These are phyloP conservation scores for Clarireedia monteithiana DNA, from an alignment of 2,329 filamentous ascomycete species.

Conservation along the genomic window DNA sequence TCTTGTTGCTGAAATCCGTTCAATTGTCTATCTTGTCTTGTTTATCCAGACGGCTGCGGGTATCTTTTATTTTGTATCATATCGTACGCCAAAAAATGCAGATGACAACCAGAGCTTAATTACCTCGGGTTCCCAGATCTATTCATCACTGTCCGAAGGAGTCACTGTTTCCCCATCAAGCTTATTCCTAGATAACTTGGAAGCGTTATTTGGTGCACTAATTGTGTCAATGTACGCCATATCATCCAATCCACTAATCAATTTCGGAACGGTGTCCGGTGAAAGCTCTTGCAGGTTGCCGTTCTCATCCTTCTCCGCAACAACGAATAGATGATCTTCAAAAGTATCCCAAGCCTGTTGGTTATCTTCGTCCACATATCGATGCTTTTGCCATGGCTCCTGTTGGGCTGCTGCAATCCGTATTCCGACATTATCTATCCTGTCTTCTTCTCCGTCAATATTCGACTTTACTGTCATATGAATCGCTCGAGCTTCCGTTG, in stretches of 20 bases:
- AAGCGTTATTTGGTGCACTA: slow-evolving; percentile 39
- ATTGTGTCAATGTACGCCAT: slow-evolving; percentile 56
- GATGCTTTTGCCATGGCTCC: slow-evolving; percentile 73
- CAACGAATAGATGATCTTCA: slow-evolving; percentile 58
- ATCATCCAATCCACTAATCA: slow-evolving; percentile 48
- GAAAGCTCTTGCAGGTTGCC: slow-evolving; percentile 14
- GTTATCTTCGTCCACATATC: slow-evolving; percentile 76
- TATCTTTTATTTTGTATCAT: slow-evolving; percentile 21
- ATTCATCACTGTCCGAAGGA: slow-evolving; percentile 2
- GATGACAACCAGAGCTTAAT: slow-evolving; percentile 4
- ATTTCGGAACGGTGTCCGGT: slow-evolving; percentile 21
- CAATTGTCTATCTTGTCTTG: not conserved
- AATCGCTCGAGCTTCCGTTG: slow-evolving; percentile 61
- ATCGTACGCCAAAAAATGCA: slow-evolving; percentile 18
- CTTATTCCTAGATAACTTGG: slow-evolving; percentile 25
- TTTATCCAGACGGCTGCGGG: slow-evolving; percentile 15
- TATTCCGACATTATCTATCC: slow-evolving; percentile 65
- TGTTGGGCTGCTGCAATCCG: slow-evolving; percentile 71
- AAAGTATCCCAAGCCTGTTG: slow-evolving; percentile 70
- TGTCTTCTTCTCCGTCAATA: slow-evolving; percentile 56
- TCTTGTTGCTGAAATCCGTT: not conserved
- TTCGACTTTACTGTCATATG: slow-evolving; percentile 81
- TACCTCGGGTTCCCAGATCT: slow-evolving; percentile 1
- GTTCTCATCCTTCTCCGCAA: slow-evolving; percentile 10
- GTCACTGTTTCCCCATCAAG: slow-evolving; percentile 15